Base-by-base conservation (phyloP, 352 stramenopile species). In the Pythium guiyangense region DNA sequence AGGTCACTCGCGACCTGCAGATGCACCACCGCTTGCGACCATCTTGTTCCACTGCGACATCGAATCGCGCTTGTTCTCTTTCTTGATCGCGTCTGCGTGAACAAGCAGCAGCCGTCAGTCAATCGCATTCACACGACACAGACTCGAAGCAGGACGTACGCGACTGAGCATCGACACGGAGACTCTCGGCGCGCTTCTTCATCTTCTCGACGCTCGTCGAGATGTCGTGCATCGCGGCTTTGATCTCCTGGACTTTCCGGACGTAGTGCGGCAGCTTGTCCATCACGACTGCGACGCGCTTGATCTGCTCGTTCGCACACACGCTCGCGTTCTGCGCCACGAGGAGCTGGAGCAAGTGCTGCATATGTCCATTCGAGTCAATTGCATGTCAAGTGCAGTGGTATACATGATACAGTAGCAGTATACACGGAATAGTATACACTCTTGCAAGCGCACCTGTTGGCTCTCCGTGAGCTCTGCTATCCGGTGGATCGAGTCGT, bases 71-170 rank as follows among this genome's bases (percentile, higher is more conserved):
- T 89, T 86, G 66, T 82, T 88, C 47, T 88, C 81, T 57, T 90
- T 92, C 56, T 88, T 90, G 63, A 92, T 83, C 6, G 81, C 81
- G 63, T 92, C 81, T 92, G 26, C n/a, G n/a, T n/a, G n/a, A n/a
- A 25, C 9, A 22, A 6, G 0, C 15, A n/a, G 14, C 43, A 15
- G 43, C 49, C 31, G 26, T 10, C 39, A 44, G 15, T 20, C 39
- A 1, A 44, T 44, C 18, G n/a, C n/a, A n/a, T n/a, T n/a, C n/a
- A n/a, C n/a, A n/a, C n/a, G n/a, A 31, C 11, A 48, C 42, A 37
- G 31, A 39, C 10, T 14, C n/a, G n/a, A n/a, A n/a, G 22, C 20
- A 26, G 12, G 11, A 78, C 81, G 62, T 77, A 92, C 81, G 62
- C 14, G 82, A 92, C 57, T 92, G 82, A 3, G 82, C 79, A 35